These are phyloP conservation scores for Puccinia polysora DNA, from an alignment of 1,284 basidiomycete species.

Conservation along the genomic window DNA sequence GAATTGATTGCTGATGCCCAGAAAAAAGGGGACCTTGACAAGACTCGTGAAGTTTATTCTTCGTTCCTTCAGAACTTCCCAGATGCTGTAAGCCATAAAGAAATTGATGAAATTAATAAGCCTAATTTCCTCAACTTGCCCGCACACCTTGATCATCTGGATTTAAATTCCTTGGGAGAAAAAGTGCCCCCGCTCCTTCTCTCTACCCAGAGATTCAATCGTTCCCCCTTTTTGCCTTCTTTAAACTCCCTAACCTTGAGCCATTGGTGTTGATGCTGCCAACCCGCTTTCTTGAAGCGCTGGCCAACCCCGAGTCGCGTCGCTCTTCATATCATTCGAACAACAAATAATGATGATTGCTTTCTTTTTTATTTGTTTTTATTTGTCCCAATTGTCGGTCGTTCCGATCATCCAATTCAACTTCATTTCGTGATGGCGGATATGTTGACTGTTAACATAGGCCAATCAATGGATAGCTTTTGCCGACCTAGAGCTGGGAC, in stretches of 20 bases:
- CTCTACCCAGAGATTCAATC: not conserved
- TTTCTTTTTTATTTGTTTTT: too few species aligned
- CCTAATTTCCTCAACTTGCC: slow-evolving; percentile 45
- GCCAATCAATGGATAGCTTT: slow-evolving; percentile 61
- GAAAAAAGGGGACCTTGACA: slow-evolving; percentile 64
- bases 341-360: not conserved
- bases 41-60: slow-evolving; percentile 67
- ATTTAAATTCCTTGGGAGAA: slow-evolving; percentile 57
- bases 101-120: slow-evolving; percentile 39
- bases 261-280: too few species aligned
- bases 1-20: slow-evolving; percentile 65
- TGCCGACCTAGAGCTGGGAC: slow-evolving; percentile 68
- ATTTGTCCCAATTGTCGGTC: not conserved
- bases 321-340: not conserved
- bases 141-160: too few species aligned
- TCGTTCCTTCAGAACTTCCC: slow-evolving; percentile 70
- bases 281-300: too few species aligned
- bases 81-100: slow-evolving; percentile 62
- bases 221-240: too few species aligned
- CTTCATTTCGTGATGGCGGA: not conserved
- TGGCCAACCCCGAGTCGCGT: not conserved
- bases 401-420: slow-evolving; percentile 6
- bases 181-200: slow-evolving; percentile 54
- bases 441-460: slow-evolving; percentile 46
- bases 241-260: too few species aligned